A percentile compares a stretch with the other conserved stretches of the same genome.
These are phyloP conservation scores for Dactylorhiza incarnata DNA, from an alignment of 106 monocot species.

Conservation along the genomic window DNA sequence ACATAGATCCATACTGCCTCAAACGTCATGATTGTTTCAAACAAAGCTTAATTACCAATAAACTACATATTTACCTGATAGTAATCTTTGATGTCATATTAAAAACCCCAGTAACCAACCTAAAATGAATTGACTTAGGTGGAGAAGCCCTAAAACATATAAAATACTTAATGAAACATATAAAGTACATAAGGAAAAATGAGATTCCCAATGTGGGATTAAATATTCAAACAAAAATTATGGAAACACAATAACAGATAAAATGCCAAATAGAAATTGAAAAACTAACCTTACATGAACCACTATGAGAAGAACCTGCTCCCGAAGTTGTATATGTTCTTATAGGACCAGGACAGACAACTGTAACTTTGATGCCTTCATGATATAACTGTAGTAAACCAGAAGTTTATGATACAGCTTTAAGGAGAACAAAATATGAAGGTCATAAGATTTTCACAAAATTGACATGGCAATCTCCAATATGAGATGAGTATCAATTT, in stretches of 20 bases:
- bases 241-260: neutral
- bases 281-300: slow-evolving; percentile 46
- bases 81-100: too few relatives aligned
- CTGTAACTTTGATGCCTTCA: slow-evolving; percentile 76
- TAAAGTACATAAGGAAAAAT: too few relatives aligned
- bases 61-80: too few relatives aligned
- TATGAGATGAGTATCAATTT: neutral
- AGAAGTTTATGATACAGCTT: neutral
- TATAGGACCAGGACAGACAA: slow-evolving; percentile 93
- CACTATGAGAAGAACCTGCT: slow-evolving; percentile 24
- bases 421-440: neutral
- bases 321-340: slow-evolving; percentile 43
- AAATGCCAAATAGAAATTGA: neutral
- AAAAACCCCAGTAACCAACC: too few relatives aligned
- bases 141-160: too few relatives aligned
- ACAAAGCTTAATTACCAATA: too few relatives aligned
- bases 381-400: slow-evolving; percentile 45
- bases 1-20: too few relatives aligned
- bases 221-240: neutral
- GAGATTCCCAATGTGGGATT: too few relatives aligned
- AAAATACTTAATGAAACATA: too few relatives aligned
- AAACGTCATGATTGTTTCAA: too few relatives aligned
- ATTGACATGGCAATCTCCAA: neutral
- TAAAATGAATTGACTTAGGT: too few relatives aligned
- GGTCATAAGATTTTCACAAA: neutral